These are phyloP conservation scores for Nectriaceae sp. DNA, from an alignment of 2,329 filamentous ascomycete species.

Conservation along the genomic window DNA sequence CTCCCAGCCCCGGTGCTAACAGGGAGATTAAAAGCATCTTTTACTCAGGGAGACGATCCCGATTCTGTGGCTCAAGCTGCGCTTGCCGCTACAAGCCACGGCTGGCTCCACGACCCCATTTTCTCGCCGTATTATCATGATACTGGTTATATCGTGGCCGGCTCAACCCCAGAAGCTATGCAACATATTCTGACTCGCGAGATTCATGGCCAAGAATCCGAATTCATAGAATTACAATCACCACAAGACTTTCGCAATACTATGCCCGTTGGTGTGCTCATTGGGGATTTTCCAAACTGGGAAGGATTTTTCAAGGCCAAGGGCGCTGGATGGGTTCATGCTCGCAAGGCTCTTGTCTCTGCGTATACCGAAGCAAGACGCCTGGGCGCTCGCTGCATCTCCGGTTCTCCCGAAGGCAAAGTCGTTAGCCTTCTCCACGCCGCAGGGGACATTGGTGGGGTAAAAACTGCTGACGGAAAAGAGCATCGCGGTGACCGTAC, in stretches of 20 bases:
- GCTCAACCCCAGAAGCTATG: slow-evolving; percentile 10
- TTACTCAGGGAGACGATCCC: slow-evolving; percentile 6
- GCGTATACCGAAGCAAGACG: slow-evolving; percentile 15
- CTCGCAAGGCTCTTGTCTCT: slow-evolving; percentile 15
- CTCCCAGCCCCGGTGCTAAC: no score
- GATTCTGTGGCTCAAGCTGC: slow-evolving; percentile 8
- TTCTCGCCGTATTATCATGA: slow-evolving; percentile 15
- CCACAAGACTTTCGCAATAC: slow-evolving; percentile 14
- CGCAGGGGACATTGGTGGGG: slow-evolving; percentile 14
- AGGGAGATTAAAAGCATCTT: no score
- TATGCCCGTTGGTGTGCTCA: slow-evolving; percentile 15
- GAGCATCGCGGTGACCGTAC: slow-evolving; percentile 14
- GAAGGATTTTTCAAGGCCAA: slow-evolving; percentile 13
- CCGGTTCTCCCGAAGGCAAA: slow-evolving; percentile 6
- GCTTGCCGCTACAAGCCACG: slow-evolving; percentile 5
- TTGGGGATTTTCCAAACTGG: slow-evolving; percentile 14
- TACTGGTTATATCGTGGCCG: slow-evolving; percentile 14
- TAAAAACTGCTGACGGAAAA: slow-evolving; percentile 6
- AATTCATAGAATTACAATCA: slow-evolving; percentile 11
- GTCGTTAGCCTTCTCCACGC: slow-evolving; percentile 2
- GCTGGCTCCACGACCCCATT: slow-evolving; percentile 13
- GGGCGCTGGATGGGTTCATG: slow-evolving; percentile 17
- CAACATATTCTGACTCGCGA: slow-evolving; percentile 13
- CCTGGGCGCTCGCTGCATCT: slow-evolving; percentile 15
- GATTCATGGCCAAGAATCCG: slow-evolving; percentile 8